Evolutionary conservation across 805 yeast genomes (phyloP).

Genomic region (Hanseniaspora valbyensis): DNA sequence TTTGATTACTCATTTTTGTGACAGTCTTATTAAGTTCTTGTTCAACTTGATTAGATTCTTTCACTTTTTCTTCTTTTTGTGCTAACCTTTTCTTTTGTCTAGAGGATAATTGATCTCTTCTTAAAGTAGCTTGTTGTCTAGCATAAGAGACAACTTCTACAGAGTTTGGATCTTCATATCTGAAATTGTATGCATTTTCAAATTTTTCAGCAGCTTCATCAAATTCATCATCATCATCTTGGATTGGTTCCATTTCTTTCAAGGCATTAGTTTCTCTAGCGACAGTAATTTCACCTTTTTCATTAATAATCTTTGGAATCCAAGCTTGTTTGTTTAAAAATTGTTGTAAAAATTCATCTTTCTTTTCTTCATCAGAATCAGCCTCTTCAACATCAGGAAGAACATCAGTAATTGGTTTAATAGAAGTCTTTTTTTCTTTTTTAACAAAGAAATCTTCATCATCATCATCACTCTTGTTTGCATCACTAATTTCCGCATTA

Average conservation of each 20-base stretch:
- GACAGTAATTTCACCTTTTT: slow-evolving; percentile 33
- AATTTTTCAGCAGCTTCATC: slow-evolving; percentile 85
- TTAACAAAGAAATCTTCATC: slow-evolving; percentile 47
- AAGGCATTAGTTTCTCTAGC: slow-evolving; percentile 27
- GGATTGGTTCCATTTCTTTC: slow-evolving; percentile 27
- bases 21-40: slow-evolving; percentile 46
- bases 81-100: slow-evolving; percentile 76
- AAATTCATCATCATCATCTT: slow-evolving; percentile 69
- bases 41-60: slow-evolving; percentile 58
- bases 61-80: slow-evolving; percentile 43
- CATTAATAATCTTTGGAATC: slow-evolving; percentile 56
- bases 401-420: slow-evolving; percentile 23
- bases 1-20: slow-evolving; percentile 29
- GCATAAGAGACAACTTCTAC: slow-evolving; percentile 91
- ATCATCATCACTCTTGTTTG: slow-evolving; percentile 35
- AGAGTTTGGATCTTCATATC: slow-evolving; percentile 85
- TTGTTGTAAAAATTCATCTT: slow-evolving; percentile 59
- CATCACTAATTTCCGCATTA: slow-evolving; percentile 41
- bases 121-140: slow-evolving; percentile 81
- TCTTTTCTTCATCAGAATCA: slow-evolving; percentile 47
- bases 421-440: slow-evolving; percentile 33
- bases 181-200: slow-evolving; percentile 86
- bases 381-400: slow-evolving; percentile 37
- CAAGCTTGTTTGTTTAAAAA: slow-evolving; percentile 75
- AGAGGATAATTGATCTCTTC: slow-evolving; percentile 63